Evolutionary conservation across 345 rosid species (phyloP).

Genomic region (Arabis hirsuta): DNA sequence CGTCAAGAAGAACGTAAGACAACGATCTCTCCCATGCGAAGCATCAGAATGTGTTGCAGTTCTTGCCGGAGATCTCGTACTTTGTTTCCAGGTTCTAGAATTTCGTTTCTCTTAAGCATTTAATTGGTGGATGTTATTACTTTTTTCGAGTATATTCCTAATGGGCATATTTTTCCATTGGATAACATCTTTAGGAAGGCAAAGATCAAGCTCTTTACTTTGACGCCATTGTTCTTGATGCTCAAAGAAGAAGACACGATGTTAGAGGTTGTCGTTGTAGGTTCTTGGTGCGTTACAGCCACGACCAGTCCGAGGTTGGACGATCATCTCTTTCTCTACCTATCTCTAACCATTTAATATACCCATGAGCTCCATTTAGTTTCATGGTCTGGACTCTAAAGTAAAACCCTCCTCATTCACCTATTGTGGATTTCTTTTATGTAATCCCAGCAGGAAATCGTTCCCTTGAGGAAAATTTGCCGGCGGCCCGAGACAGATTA

Average conservation of each 20-base stretch:
- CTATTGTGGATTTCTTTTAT: conserved; percentile 36
- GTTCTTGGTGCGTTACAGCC: conserved; percentile 95
- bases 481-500: conserved; percentile 98
- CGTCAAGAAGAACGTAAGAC: conserved; percentile 77
- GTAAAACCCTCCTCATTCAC: conserved; percentile 31
- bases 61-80: conserved; percentile 95
- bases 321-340: conserved; percentile 19
- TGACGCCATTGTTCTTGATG: conserved; percentile 96
- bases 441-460: conserved; percentile 76
- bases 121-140: conserved; percentile 2
- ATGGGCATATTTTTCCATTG: not conserved
- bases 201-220: conserved; percentile 98
- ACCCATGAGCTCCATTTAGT: conserved; percentile 18
- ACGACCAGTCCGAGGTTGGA: conserved; percentile 91
- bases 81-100: conserved; percentile 87
- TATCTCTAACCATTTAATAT: conserved; percentile 1
- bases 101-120: conserved; percentile 12
- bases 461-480: conserved; percentile 91
- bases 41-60: conserved; percentile 99
- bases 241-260: conserved; percentile 97
- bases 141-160: conserved; percentile 7
- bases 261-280: conserved; percentile 99
- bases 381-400: conserved; percentile 17
- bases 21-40: conserved; percentile 98
- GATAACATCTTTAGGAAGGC: conserved; percentile 72